These are phyloP conservation scores for Chlorella vulgaris DNA, from an alignment of 139 green algal species.

Conservation along the genomic window DNA sequence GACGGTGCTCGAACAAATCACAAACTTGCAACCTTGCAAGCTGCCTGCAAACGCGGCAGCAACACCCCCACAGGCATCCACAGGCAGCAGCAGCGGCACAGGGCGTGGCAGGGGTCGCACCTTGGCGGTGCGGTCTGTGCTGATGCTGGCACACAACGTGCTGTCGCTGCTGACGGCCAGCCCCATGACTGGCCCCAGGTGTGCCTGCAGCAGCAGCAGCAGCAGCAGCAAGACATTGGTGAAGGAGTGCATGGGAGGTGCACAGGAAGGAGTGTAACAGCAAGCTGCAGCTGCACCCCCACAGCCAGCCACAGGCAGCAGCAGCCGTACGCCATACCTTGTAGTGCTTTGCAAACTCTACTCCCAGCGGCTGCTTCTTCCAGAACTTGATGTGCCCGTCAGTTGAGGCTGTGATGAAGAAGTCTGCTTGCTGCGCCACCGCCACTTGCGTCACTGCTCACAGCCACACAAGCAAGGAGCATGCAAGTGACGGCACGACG, in stretches of 20 bases:
- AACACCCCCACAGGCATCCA: background rate
- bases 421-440: conserved; percentile 66
- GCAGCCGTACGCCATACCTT: conserved; percentile 12
- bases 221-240: background rate
- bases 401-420: conserved; percentile 83
- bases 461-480: too few species aligned
- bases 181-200: conserved; percentile 79
- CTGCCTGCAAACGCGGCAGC: too few species aligned
- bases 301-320: background rate
- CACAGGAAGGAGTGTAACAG: background rate
- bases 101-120: background rate
- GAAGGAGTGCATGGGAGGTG: too few species aligned
- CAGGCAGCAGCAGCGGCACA: background rate
- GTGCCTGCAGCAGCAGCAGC: conserved; percentile 58
- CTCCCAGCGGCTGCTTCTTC: conserved; percentile 88
- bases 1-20: too few species aligned
- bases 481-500: too few species aligned
- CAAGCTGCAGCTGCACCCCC: background rate
- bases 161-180: conserved; percentile 52
- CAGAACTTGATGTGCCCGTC: conserved; percentile 99
- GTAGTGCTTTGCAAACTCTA: conserved; percentile 94
- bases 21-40: too few species aligned
- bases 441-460: conserved; percentile 80
- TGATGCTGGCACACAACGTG: conserved; percentile 51
- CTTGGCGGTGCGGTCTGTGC: conserved; percentile 52